Evolutionary conservation across 78 protist genomes (phyloP).

Genomic region (Guillardia theta): DNA sequence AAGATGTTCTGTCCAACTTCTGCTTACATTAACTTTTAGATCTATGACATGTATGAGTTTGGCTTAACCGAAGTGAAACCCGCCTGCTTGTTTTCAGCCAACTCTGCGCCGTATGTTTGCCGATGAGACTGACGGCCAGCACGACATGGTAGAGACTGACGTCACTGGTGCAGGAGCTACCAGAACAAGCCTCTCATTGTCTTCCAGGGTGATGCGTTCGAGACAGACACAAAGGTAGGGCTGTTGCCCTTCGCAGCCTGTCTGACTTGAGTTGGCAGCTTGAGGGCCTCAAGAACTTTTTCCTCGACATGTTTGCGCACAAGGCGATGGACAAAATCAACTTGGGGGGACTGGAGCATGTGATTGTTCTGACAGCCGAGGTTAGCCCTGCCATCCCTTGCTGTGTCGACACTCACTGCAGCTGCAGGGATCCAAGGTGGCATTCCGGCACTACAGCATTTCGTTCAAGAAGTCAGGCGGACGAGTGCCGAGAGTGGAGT

Average conservation of each 20-base stretch:
- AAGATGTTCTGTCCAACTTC: neutral
- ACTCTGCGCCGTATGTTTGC: no score
- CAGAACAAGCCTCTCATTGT: neutral
- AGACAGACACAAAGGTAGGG: neutral
- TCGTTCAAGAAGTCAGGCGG: neutral
- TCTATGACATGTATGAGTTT: slow-evolving; percentile 19
- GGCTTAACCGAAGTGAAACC: neutral
- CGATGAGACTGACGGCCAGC: no score
- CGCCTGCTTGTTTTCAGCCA: neutral
- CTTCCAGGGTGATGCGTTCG: neutral
- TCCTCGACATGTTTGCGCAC: neutral
- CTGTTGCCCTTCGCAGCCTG: neutral
- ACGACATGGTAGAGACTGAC: neutral
- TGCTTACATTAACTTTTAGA: neutral
- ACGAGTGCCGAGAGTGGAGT: slow-evolving; percentile 15
- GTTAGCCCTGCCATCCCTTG: neutral
- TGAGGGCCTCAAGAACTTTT: neutral
- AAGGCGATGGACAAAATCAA: neutral
- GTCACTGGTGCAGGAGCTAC: neutral
- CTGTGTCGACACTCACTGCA: neutral
- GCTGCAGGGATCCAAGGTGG: neutral
- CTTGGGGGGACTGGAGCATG: neutral
- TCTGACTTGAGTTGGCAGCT: neutral
- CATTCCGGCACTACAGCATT: neutral
- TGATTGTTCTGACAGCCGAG: neutral